phyloP scores from a whole-genome alignment of 352 stramenopile genomes.

The Phytophthora cajani region DNA sequence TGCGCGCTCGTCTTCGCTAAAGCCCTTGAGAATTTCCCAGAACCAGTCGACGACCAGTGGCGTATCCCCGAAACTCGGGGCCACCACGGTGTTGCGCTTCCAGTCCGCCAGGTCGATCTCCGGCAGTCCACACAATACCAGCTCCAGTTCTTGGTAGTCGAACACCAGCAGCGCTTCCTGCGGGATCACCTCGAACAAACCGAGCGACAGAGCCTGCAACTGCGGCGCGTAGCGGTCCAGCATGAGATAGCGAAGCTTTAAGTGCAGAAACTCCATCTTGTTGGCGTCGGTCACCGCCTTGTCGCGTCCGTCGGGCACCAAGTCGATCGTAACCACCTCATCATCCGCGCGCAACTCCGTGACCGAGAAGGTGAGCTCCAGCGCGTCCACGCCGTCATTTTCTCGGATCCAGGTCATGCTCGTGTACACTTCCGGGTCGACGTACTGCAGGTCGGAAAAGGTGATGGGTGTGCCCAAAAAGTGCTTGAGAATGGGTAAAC shows the following conservation, averaged over 20 bases:
- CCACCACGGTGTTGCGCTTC: slow-evolving; percentile 76
- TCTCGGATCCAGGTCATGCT: slow-evolving; percentile 78
- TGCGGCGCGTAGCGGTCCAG: slow-evolving; percentile 93
- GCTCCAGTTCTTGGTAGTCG: slow-evolving; percentile 97
- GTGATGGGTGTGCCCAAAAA: slow-evolving; percentile 83
- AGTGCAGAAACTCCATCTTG: slow-evolving; percentile 94
- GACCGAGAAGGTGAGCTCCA: slow-evolving; percentile 80
- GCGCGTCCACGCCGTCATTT: slow-evolving; percentile 68
- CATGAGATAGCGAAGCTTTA: slow-evolving; percentile 96
- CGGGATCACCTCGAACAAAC: slow-evolving; percentile 97
- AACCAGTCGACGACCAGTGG: slow-evolving; percentile 70
- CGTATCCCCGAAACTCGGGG: slow-evolving; percentile 55
- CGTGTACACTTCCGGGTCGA: slow-evolving; percentile 82
- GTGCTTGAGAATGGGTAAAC: slow-evolving; percentile 81
- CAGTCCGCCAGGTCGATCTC: slow-evolving; percentile 92
- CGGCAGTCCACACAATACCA: slow-evolving; percentile 81
- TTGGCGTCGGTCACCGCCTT: slow-evolving; percentile 95
- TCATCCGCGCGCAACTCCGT: slow-evolving; percentile 69
- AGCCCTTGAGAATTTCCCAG: slow-evolving; percentile 67
- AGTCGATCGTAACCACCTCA: slow-evolving; percentile 65
- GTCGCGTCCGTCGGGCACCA: slow-evolving; percentile 61
- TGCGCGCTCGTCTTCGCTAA: slow-evolving; percentile 79
- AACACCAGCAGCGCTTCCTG: slow-evolving; percentile 97
- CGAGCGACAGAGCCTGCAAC: slow-evolving; percentile 85
- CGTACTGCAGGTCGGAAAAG: slow-evolving; percentile 83